Percentiles rank a stretch among this genome's conserved stretches.
Evolutionary conservation across 257 asterid genomes (phyloP).

Genomic region (Fraxinus cuspidata): DNA sequence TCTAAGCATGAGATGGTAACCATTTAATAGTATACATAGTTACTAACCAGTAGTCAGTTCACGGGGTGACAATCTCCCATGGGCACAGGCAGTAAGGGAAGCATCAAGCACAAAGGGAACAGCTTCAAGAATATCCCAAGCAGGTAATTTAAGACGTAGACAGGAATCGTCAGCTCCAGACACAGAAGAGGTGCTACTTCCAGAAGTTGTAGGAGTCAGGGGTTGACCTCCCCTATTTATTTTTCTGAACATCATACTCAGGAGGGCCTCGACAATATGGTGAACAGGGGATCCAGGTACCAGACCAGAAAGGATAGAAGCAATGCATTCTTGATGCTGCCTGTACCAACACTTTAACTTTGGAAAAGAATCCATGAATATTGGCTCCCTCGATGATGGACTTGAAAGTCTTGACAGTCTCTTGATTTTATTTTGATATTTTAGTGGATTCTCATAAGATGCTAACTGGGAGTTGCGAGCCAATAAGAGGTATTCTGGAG

Average conservation of each 20-base stretch:
- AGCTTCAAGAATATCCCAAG: constrained; percentile 99
- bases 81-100: constrained; percentile 91
- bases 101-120: constrained; percentile 98
- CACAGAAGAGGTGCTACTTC: constrained; percentile 72
- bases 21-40: constrained; percentile 7
- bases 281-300: constrained; percentile 91
- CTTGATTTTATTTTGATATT: constrained; percentile 47
- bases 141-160: constrained; percentile 77
- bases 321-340: constrained; percentile 87
- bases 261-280: constrained; percentile 82
- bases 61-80: constrained; percentile 88
- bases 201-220: constrained; percentile 71
- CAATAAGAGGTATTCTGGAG: constrained; percentile 85
- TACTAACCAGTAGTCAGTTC: constrained; percentile 89
- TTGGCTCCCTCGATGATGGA: constrained; percentile 61
- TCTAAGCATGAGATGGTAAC: constrained; percentile 19
- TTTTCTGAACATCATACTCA: constrained; percentile 83
- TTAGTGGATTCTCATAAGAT: constrained; percentile 46
- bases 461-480: constrained; percentile 73
- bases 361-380: constrained; percentile 84
- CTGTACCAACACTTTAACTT: constrained; percentile 87
- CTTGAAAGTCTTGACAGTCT: constrained; percentile 53
- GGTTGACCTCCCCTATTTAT: constrained; percentile 60
- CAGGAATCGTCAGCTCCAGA: constrained; percentile 66
- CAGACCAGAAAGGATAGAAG: constrained; percentile 79